These are phyloP conservation scores for Fusarium praegraminearum DNA, from an alignment of 2,329 filamentous ascomycete species.

Conservation along the genomic window DNA sequence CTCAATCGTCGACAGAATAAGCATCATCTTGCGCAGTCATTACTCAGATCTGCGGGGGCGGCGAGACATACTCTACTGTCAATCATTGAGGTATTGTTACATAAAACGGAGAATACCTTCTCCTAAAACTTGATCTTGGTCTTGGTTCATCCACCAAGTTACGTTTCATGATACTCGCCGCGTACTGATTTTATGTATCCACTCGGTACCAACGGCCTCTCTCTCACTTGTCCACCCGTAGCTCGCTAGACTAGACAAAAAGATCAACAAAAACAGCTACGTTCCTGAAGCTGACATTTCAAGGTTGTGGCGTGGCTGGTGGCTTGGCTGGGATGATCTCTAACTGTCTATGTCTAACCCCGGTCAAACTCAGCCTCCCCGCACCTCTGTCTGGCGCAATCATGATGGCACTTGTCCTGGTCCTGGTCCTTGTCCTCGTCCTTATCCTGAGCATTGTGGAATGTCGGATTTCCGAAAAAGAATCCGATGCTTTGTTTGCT, in stretches of 20 bases:
- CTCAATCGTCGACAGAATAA: conserved; percentile 17
- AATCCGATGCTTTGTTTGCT: not conserved
- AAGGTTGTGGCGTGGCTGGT: conserved; percentile 34
- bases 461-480: not conserved
- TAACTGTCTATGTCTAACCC: conserved; percentile 2
- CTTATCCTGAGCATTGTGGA: not conserved
- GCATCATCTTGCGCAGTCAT: conserved; percentile 37
- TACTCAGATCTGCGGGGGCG: conserved; percentile 20
- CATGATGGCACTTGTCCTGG: conserved; percentile 6
- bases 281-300: conserved; percentile 22
- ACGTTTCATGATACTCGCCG: conserved; percentile 10
- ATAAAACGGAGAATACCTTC: not conserved
- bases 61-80: not conserved
- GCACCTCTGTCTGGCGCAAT: conserved; percentile 13
- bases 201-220: conserved; percentile 11
- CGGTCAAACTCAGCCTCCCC: conserved; percentile 33
- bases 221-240: conserved; percentile 5
- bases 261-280: conserved; percentile 17
- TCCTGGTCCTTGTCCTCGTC: not conserved
- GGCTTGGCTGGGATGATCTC: conserved; percentile 22
- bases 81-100: not conserved
- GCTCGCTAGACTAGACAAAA: not conserved
- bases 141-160: not conserved
- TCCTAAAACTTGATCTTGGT: not conserved
- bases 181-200: conserved; percentile 2